phyloP scores from a whole-genome alignment of 1,284 basidiomycete genomes.

The Moesziomyces globuligerus region DNA sequence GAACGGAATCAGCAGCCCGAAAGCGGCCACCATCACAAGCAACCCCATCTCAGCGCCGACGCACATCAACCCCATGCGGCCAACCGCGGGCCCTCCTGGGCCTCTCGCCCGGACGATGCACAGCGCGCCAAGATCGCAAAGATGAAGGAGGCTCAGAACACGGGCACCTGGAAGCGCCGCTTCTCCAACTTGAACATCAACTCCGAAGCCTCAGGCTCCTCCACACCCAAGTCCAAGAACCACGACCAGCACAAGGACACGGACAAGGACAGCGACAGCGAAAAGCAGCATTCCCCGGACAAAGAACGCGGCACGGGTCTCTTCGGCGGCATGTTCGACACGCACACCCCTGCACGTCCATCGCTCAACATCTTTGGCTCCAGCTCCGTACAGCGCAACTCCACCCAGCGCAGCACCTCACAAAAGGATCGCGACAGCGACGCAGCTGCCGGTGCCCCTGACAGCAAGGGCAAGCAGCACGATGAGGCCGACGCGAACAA shows the following conservation, averaged over 20 bases:
- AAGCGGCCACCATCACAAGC: not conserved
- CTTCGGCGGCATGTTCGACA: slow-evolving; percentile 26
- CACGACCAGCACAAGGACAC: slow-evolving; percentile 17
- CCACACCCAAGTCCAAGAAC: slow-evolving; percentile 20
- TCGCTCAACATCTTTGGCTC: slow-evolving; percentile 29
- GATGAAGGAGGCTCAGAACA: slow-evolving; percentile 43
- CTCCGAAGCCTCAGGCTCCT: slow-evolving; percentile 5
- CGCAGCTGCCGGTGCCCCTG: slow-evolving; percentile 4
- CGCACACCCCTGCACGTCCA: slow-evolving; percentile 17
- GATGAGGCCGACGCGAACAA: slow-evolving; percentile 5
- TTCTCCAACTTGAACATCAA: slow-evolving; percentile 31
- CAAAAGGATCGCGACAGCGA: slow-evolving; percentile 23
- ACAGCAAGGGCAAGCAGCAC: slow-evolving; percentile 15
- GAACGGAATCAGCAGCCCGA: slow-evolving; percentile 27
- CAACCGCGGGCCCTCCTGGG: slow-evolving; percentile 55
- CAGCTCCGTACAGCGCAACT: slow-evolving; percentile 10
- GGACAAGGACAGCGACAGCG: not conserved
- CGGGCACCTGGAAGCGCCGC: slow-evolving; percentile 33
- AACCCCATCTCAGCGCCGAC: slow-evolving; percentile 8
- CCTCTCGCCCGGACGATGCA: slow-evolving; percentile 51
- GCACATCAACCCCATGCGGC: slow-evolving; percentile 37
- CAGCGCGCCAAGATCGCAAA: slow-evolving; percentile 56
- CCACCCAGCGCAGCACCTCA: slow-evolving; percentile 2
- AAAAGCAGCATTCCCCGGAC: not conserved
- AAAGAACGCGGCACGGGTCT: slow-evolving; percentile 9